Evolutionary conservation across 768 basidiomycete species (phyloP), one percentile per base, ranked within the genome.

Genomic region (Nidularia sp.): DNA sequence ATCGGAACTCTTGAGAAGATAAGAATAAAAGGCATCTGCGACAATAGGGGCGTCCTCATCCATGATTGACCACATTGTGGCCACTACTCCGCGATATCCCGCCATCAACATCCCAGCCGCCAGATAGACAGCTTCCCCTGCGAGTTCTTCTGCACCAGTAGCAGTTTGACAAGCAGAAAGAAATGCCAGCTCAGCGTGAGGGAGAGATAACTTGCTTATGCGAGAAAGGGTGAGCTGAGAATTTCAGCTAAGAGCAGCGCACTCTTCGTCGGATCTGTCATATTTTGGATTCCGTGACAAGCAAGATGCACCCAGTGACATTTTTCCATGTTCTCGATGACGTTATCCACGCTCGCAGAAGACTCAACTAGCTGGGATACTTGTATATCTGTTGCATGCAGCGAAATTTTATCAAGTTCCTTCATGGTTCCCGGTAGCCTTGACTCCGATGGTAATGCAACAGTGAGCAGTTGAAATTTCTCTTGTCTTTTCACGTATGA

Each of bases 81-180:
- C 75, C 18, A 77, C 56, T 3, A 75, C 71, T n/a, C 59, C 53
- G 2, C 55, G 46, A 48, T 55, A 66, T n/a, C 65, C 66, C 31
- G 63, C 60, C 9, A 56, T 62, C 47, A 70, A 58, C 71, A 76
- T 68, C 2, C 70, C 69, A 4, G 74, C 72, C 0, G 72, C 67
- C 2, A 76, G 57, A 61, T 71, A 68, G 2, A 75, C 56, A 0
- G 61, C 47, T 50, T 62, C 52, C 5, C 65, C 64, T 13, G 64
- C 49, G 13, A 57, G 54, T 4, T 54, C 48, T 25, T 62, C 54
- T 29, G 62, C 60, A 1, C 73, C 68, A 13, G 53, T 62, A 1
- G 70, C 72, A 8, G 72, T 77, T 51, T 77, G 62, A 51, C 76
- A 78, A 1, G 76, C 75, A 7, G 72, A 74, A 7, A 78, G 67